Percentiles rank a stretch among this genome's conserved stretches.
Conservation (phyloP, 2,329 filamentous ascomycete species). For the Aspergillus clavatus region DNA sequence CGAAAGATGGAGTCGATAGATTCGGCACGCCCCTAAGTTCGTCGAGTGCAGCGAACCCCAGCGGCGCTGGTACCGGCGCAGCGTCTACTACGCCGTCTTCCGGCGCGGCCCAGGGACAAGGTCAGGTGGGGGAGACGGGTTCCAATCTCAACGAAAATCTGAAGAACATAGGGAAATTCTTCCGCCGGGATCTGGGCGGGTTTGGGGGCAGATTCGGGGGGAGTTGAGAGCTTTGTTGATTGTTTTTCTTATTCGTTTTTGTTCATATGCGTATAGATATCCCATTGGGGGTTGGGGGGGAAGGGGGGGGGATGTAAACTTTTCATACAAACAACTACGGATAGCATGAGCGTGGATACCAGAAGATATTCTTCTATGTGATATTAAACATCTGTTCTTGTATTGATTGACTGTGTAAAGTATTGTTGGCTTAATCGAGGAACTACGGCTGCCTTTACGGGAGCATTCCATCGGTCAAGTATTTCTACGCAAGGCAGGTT, state of each 20-base stretch:
- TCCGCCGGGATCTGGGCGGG: constrained; percentile 77
- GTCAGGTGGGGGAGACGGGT: constrained; percentile 21
- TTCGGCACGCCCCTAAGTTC: constrained; percentile 60
- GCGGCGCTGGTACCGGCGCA: constrained; percentile 15
- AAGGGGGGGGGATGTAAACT: no score
- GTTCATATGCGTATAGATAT: no score
- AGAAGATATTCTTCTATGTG: no score
- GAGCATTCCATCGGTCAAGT: no score
- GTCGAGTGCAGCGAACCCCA: constrained; percentile 27
- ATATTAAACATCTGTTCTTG: no score
- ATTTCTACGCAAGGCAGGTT: neutral
- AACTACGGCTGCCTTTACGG: no score
- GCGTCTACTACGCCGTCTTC: constrained; percentile 22
- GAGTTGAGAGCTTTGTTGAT: neutral
- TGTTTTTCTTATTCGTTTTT: neutral
- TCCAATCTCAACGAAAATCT: constrained; percentile 84
- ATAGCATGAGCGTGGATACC: no score
- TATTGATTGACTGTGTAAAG: no score
- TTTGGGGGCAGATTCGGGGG: constrained; percentile 66
- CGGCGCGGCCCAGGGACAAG: constrained; percentile 19
- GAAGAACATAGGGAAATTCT: constrained; percentile 95
- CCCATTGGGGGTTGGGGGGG: no score
- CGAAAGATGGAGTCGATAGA: constrained; percentile 74
- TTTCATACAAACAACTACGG: no score
- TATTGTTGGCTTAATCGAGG: no score